Evolutionary conservation across 2,329 filamentous ascomycete genomes (phyloP).

Genomic region (Metarhizium brunneum): DNA sequence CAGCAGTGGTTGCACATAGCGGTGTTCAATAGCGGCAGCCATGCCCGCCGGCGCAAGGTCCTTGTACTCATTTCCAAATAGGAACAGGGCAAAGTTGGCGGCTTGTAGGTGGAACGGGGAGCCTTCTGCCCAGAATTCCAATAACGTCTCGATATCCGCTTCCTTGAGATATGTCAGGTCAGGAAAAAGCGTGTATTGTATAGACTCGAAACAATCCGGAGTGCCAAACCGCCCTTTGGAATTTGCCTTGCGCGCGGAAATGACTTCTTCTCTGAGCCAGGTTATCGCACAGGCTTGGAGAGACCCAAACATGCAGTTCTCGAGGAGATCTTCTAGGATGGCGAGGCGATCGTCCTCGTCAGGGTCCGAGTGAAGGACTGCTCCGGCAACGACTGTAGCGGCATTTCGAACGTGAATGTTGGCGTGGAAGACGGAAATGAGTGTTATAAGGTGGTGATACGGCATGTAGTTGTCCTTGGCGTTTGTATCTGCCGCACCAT

Average conservation of each 20-base stretch:
- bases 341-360: constrained; percentile 48
- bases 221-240: constrained; percentile 36
- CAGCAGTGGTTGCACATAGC: constrained; percentile 47
- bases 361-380: constrained; percentile 48
- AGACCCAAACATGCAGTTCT: constrained; percentile 54
- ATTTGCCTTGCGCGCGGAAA: constrained; percentile 29
- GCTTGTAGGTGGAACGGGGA: constrained; percentile 48
- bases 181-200: constrained; percentile 55
- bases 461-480: constrained; percentile 42
- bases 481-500: constrained; percentile 10
- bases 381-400: constrained; percentile 42
- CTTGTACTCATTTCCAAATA: constrained; percentile 36
- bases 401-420: constrained; percentile 45
- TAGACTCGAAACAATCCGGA: constrained; percentile 45
- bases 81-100: constrained; percentile 51
- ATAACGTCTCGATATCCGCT: constrained; percentile 30
- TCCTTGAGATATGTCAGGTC: constrained; percentile 39
- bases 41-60: constrained; percentile 46
- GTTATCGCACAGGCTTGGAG: constrained; percentile 54
- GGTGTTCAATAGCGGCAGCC: constrained; percentile 46
- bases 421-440: constrained; percentile 49
- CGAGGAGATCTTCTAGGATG: constrained; percentile 55
- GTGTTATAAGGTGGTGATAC: constrained; percentile 50
- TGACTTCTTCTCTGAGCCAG: constrained; percentile 56
- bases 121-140: constrained; percentile 43